Percentiles rank a stretch among this genome's conserved stretches.
Evolutionary conservation across 352 stramenopile species (phyloP).

Genomic region (Phytophthora hibernalis): DNA sequence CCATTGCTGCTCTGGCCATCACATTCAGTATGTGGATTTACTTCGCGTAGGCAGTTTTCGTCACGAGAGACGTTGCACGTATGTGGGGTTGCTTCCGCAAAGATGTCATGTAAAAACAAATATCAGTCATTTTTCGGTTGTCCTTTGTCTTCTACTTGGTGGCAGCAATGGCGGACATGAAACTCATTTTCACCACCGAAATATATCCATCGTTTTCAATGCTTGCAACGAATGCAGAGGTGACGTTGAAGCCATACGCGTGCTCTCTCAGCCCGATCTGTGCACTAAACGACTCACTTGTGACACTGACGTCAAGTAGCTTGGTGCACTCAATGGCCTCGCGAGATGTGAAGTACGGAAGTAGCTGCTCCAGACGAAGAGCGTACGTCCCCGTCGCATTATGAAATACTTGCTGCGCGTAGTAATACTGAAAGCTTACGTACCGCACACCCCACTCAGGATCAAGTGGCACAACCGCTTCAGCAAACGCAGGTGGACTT

Average conservation of each 20-base stretch:
- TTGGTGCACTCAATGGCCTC: slow-evolving; percentile 33
- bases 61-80: slow-evolving; percentile 13
- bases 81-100: slow-evolving; percentile 21
- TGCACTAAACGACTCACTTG: slow-evolving; percentile 26
- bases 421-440: slow-evolving; percentile 71
- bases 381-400: slow-evolving; percentile 41
- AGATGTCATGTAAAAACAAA: slow-evolving; percentile 31
- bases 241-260: neutral
- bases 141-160: slow-evolving; percentile 2
- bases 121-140: slow-evolving; percentile 20
- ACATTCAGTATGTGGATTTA: slow-evolving; percentile 69
- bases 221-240: slow-evolving; percentile 19
- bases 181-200: slow-evolving; percentile 17
- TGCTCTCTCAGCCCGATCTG: slow-evolving; percentile 20
- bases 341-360: slow-evolving; percentile 41
- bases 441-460: slow-evolving; percentile 59
- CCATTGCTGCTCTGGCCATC: slow-evolving; percentile 47
- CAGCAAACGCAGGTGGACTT: slow-evolving; percentile 3
- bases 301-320: slow-evolving; percentile 26
- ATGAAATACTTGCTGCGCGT: slow-evolving; percentile 61
- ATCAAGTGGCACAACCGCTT: slow-evolving; percentile 42
- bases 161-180: neutral
- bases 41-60: slow-evolving; percentile 37
- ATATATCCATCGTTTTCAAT: slow-evolving; percentile 39
- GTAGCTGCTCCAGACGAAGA: slow-evolving; percentile 31